These are phyloP conservation scores for Umbellularia californica DNA, from an alignment of 164 flowering plant genomes.

Conservation along the genomic window DNA sequence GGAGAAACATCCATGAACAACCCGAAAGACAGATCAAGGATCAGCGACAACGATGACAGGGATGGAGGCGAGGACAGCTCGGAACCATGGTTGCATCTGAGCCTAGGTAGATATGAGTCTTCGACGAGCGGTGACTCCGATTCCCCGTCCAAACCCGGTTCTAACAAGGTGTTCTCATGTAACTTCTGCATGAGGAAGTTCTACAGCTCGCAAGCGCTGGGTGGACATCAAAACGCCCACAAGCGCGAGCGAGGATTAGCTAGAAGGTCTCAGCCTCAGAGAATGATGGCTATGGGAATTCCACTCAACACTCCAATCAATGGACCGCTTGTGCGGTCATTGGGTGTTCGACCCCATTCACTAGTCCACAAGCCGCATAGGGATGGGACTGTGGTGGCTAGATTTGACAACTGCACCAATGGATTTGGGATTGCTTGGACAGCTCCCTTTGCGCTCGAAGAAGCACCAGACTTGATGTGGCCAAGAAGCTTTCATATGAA, in stretches of 20 bases:
- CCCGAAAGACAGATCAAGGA: constrained; percentile 13
- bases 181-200: constrained; percentile 64
- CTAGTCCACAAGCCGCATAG: constrained; percentile 46
- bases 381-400: constrained; percentile 35
- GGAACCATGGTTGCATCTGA: constrained; percentile 40
- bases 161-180: constrained; percentile 50
- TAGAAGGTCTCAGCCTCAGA: constrained; percentile 34
- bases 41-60: constrained; percentile 17
- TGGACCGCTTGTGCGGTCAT: constrained; percentile 33
- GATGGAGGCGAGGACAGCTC: constrained; percentile 19
- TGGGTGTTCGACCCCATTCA: constrained; percentile 64
- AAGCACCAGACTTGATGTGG: constrained; percentile 45
- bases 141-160: constrained; percentile 16
- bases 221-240: constrained; percentile 66
- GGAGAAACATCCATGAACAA: constrained; percentile 9
- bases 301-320: constrained; percentile 9
- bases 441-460: constrained; percentile 31
- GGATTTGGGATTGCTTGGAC: constrained; percentile 30
- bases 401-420: constrained; percentile 28
- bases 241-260: constrained; percentile 57
- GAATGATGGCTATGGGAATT: constrained; percentile 29
- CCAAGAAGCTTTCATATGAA: constrained; percentile 66
- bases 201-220: constrained; percentile 56
- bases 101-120: constrained; percentile 29
- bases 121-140: constrained; percentile 20